Conservation (phyloP, 345 rosid genomes). For the Brassica rapa region DNA sequence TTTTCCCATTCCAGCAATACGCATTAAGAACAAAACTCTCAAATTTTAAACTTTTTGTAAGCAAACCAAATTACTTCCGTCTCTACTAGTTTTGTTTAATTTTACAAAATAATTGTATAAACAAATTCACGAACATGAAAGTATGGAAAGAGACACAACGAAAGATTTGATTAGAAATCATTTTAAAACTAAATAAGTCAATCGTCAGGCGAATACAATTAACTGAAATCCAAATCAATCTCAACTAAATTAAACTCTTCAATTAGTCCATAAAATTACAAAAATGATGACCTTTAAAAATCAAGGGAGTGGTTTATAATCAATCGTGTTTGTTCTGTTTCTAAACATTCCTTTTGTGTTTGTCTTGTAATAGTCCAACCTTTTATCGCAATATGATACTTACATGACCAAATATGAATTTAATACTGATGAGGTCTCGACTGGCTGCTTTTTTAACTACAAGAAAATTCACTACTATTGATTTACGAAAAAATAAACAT, state of each 20-base stretch:
- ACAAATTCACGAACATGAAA: background rate
- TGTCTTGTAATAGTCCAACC: conserved; percentile 36
- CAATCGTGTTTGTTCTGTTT: conserved; percentile 18
- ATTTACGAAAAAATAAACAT: background rate
- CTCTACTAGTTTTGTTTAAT: conserved; percentile 4
- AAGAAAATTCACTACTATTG: background rate
- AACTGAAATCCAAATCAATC: conserved; percentile 33
- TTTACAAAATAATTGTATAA: conserved; percentile 10
- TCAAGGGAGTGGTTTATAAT: conserved; percentile 42
- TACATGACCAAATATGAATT: conserved; percentile 11
- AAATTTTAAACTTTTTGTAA: background rate
- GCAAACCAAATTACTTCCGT: background rate
- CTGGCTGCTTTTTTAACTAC: background rate
- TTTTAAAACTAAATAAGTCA: conserved; percentile 13
- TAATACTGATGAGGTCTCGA: conserved; percentile 5
- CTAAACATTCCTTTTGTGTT: conserved; percentile 38
- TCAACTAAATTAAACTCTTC: conserved; percentile 44
- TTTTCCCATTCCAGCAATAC: background rate
- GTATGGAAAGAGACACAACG: conserved; percentile 19
- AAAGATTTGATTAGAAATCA: conserved; percentile 31
- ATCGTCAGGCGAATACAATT: conserved; percentile 31
- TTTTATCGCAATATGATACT: conserved; percentile 21
- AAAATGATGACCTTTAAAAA: conserved; percentile 42
- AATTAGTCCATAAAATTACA: conserved; percentile 38
- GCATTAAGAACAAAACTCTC: background rate